phyloP scores from a whole-genome alignment of 768 basidiomycete species.

The Rhodotorula kratochvilovae region DNA sequence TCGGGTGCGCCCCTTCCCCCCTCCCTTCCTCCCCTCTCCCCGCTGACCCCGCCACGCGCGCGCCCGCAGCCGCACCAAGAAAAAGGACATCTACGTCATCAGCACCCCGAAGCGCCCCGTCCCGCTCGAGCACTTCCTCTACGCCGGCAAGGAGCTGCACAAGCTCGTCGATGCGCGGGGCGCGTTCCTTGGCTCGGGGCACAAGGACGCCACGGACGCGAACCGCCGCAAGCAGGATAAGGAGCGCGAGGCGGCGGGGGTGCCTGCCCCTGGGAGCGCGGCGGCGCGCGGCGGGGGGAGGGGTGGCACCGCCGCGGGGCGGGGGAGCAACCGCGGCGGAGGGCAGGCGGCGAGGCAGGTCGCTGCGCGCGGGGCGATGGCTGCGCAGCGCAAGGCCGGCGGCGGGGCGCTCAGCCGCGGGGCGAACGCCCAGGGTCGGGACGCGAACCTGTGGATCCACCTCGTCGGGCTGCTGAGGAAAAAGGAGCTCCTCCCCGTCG shows the following conservation, averaged over 20 bases:
- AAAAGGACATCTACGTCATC: slow-evolving; percentile 98
- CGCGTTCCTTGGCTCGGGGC: slow-evolving; percentile 71
- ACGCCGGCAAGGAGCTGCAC: slow-evolving; percentile 85
- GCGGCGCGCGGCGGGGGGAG: slow-evolving; percentile 43
- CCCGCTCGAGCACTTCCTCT: slow-evolving; percentile 92
- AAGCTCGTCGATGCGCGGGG: slow-evolving; percentile 85
- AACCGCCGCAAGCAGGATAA: slow-evolving; percentile 93
- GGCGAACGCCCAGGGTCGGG: slow-evolving; percentile 54
- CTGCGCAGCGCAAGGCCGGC: neutral
- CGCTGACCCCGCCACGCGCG: neutral
- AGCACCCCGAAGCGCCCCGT: slow-evolving; percentile 94
- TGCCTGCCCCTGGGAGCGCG: slow-evolving; percentile 58
- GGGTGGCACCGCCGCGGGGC: slow-evolving; percentile 50
- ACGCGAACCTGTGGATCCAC: slow-evolving; percentile 92
- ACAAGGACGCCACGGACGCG: slow-evolving; percentile 84
- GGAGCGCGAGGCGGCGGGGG: slow-evolving; percentile 89
- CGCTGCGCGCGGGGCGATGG: slow-evolving; percentile 29
- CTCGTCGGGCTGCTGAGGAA: slow-evolving; percentile 78
- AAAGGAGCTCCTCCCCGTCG: slow-evolving; percentile 79
- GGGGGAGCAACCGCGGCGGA: slow-evolving; percentile 34
- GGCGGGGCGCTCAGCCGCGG: slow-evolving; percentile 49
- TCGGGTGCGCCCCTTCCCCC: slow-evolving; percentile 63
- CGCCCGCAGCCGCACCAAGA: slow-evolving; percentile 81
- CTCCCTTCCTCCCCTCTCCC: neutral
- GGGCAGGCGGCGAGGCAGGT: slow-evolving; percentile 42